phyloP scores from a whole-genome alignment of 257 asterid genomes.

The Fraxinus excelsior region DNA sequence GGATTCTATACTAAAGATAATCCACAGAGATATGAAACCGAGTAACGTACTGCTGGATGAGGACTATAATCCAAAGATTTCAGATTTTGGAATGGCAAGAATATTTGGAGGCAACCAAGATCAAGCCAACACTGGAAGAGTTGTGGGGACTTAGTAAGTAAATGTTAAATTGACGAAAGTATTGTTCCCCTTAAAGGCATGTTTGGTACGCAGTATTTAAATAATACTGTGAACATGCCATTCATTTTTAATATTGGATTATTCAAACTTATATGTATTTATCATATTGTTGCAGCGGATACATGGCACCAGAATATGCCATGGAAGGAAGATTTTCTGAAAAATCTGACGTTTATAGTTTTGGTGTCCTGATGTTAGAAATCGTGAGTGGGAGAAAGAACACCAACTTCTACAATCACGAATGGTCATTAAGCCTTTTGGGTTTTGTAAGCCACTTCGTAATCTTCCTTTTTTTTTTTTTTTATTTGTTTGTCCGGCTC shows the following conservation, averaged over 20 bases:
- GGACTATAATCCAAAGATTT: too few relatives aligned
- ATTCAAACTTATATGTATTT: neutral
- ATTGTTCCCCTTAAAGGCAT: too few relatives aligned
- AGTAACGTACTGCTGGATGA: too few relatives aligned
- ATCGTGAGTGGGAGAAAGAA: constrained; percentile 34
- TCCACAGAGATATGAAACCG: too few relatives aligned
- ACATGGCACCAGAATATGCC: constrained; percentile 44
- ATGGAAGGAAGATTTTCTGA: constrained; percentile 35
- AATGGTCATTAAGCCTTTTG: constrained; percentile 27
- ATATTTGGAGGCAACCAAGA: too few relatives aligned
- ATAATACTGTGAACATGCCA: too few relatives aligned
- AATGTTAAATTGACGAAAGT: too few relatives aligned
- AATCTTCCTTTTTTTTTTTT: neutral
- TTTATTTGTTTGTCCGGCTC: too few relatives aligned
- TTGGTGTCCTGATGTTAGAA: constrained; percentile 39
- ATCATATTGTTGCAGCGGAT: constrained; percentile 31
- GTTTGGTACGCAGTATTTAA: too few relatives aligned
- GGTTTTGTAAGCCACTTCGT: constrained; percentile 27
- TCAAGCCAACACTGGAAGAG: constrained; percentile 29
- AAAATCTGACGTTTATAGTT: constrained; percentile 45
- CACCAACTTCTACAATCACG: constrained; percentile 26
- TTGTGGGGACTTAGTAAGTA: constrained; percentile 38
- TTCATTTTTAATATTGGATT: too few relatives aligned
- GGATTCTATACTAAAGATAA: too few relatives aligned
- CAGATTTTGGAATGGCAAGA: too few relatives aligned